Conservation (phyloP, 108 stramenopile species). For the Chaetoceros tenuissimus region DNA sequence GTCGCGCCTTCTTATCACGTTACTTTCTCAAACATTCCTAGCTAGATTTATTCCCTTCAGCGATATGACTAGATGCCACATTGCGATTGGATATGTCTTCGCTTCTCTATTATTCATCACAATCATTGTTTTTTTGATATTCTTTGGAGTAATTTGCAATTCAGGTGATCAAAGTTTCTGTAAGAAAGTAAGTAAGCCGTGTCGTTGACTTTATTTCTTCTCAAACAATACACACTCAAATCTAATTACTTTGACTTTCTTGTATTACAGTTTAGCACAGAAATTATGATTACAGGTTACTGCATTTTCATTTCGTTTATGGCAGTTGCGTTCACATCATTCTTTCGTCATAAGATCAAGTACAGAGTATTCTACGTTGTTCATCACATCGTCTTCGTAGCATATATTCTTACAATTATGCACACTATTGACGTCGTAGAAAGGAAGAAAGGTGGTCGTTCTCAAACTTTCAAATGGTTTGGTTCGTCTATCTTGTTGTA, state of each 20-base stretch:
- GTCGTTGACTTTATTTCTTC: too few species aligned
- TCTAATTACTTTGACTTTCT: too few species aligned
- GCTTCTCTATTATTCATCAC: constrained; percentile 27
- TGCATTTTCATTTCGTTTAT: constrained; percentile 20
- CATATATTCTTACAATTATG: constrained; percentile 29
- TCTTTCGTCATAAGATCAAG: constrained; percentile 26
- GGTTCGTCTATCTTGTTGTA: constrained; percentile 27
- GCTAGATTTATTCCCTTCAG: constrained; percentile 27
- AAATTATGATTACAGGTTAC: constrained; percentile 24
- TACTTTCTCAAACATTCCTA: constrained; percentile 13
- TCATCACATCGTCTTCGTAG: constrained; percentile 26
- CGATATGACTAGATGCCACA: constrained; percentile 21
- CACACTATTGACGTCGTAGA: constrained; percentile 34
- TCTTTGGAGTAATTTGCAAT: constrained; percentile 28
- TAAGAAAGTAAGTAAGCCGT: constrained; percentile 41
- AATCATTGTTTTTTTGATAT: constrained; percentile 23
- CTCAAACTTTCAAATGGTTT: constrained; percentile 45
- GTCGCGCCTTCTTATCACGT: constrained; percentile 23
- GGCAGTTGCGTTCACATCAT: constrained; percentile 21
- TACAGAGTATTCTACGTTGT: constrained; percentile 36
- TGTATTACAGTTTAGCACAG: constrained; percentile 14
- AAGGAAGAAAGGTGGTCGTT: constrained; percentile 16
- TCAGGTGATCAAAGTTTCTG: constrained; percentile 35
- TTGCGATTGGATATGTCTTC: constrained; percentile 34
- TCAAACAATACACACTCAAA: too few species aligned